Evolutionary conservation across 1,139 yeast genomes (phyloP), one percentile per base, ranked within the genome.

Genomic region (Diutina catenulata): DNA sequence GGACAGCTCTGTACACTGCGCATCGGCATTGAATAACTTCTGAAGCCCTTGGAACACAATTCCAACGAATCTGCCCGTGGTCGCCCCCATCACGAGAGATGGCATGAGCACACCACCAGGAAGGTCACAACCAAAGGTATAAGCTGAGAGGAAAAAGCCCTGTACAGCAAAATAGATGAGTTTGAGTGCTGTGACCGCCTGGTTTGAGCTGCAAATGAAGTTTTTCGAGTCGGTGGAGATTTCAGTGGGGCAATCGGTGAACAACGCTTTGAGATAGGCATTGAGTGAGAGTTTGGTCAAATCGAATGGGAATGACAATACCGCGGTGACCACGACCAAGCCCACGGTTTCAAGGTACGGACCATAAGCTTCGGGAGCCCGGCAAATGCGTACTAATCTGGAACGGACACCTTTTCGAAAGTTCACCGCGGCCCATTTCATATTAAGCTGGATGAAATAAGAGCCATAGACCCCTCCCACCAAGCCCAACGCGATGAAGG

Each of bases 101-200:
- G 94, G 93, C 73, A 78, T 73, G 41, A 82, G 57, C 3, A 81
- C 64, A 0, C 93, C 94, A 3, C 91, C 87, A 0, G 94, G 93
- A 6, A 81, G 60, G 26, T 68, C 64, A 1, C 76, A 62, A 1
- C 88, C 83, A 54, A 73, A 80, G 1, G 87, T 65, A 45, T 77
- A 76, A 0, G 82, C 67, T 0, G 83, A 62, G 13, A 79, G 57
- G 0, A 76, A 42, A 41, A 76, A 65, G 1, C 84, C 87, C 41
- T 70, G 68, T 1, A 70, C 35, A 1, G 71, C 59, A 6, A 78
- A 69, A 32, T 67, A 62, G 0, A 61, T 35, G 11, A 82, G 43
- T 50, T 64, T 57, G 49, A 68, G 25, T 43, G 56, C 43, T 1
- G 60, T 58, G 1, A 48, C 43, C 27, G 52, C 48, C 2, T 65